phyloP scores from a whole-genome alignment of 2,329 filamentous ascomycete species.

The Diaporthe citri region DNA sequence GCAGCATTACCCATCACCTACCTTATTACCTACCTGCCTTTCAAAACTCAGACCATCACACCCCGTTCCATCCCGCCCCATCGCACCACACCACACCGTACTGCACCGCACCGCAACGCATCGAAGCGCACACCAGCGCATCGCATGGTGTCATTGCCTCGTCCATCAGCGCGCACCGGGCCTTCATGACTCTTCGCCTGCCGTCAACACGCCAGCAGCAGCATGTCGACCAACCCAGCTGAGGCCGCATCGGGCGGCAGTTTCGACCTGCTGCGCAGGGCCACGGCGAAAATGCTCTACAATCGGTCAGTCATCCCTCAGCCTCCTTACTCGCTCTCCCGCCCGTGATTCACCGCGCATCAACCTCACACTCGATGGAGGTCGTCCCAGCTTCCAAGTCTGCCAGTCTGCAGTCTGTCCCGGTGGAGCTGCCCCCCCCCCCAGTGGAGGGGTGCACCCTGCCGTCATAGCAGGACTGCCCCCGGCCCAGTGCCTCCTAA shows the following conservation, averaged over 20 bases:
- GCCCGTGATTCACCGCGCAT: background rate
- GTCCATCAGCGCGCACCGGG: constrained; percentile 1
- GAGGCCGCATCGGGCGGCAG: constrained; percentile 57
- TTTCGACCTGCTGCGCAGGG: constrained; percentile 70
- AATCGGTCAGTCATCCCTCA: constrained; percentile 60
- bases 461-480: constrained; percentile 22
- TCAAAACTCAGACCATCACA: background rate
- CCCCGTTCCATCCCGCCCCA: constrained; percentile 14
- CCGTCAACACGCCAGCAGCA: constrained; percentile 18
- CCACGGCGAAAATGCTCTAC: constrained; percentile 73
- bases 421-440: background rate
- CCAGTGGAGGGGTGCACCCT: constrained; percentile 32
- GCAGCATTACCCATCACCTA: background rate
- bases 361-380: background rate
- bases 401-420: constrained; percentile 25
- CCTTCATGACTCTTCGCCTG: constrained; percentile 31
- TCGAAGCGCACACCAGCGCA: constrained; percentile 11
- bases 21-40: constrained; percentile 9
- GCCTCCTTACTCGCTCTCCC: constrained; percentile 41
- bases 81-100: background rate
- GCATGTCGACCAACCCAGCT: constrained; percentile 62
- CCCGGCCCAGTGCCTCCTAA: constrained; percentile 15
- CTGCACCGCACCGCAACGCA: background rate
- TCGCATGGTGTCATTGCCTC: constrained; percentile 29
- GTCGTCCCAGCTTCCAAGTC: constrained; percentile 24